Base-by-base conservation (phyloP, 192 early-diverging fungal species). In the Backusella circina region DNA sequence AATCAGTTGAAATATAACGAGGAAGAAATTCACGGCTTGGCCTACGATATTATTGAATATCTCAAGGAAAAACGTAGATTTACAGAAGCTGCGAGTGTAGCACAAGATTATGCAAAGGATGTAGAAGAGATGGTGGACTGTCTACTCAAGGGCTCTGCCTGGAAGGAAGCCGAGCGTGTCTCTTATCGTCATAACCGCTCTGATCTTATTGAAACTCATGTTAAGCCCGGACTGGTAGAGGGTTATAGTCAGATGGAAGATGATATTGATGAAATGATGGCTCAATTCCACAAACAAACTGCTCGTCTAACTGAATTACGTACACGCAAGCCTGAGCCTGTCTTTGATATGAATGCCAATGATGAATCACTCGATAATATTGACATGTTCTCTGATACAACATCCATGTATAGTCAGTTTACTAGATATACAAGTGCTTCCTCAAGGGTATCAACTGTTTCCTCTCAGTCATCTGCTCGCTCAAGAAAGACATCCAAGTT, bases 311-410 rank as follows among this genome's bases (percentile, higher is more conserved):
- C 81, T 28, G 88, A 89, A 75, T 79, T 89, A 2, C 84, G 90
- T n/a, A 77, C 86, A 33, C 82, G 88, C 64, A 86, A 88, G 71
- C 82, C 85, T 9, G 85, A 88, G 16, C 77, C 82, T 28, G 15
- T 26, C 23, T 30, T 77, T 37, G 78, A 65, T n/a, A 21, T 70
- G 64, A 54, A 79, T 61, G 73, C 80, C 18, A 84, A 79, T 37
- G 86, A 90, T 50, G 91, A 92, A 47, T 77, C 84, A 23, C 75
- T 94, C n/a, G 93, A 97, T 70, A 91, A 95, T 78, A 86, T 97
- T 13, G 97, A 99, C 78, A 90, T 96, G 85, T 91, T 96, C 86
- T 97, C 96, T 0, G 97, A 99, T 78, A 97, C 97, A 6, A 93
- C 94, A 4, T 96, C 95, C 5, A 95, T 97, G 94, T 92, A 91